phyloP scores from a whole-genome alignment of 345 rosid genomes.

The Abelmoschus esculentus region DNA sequence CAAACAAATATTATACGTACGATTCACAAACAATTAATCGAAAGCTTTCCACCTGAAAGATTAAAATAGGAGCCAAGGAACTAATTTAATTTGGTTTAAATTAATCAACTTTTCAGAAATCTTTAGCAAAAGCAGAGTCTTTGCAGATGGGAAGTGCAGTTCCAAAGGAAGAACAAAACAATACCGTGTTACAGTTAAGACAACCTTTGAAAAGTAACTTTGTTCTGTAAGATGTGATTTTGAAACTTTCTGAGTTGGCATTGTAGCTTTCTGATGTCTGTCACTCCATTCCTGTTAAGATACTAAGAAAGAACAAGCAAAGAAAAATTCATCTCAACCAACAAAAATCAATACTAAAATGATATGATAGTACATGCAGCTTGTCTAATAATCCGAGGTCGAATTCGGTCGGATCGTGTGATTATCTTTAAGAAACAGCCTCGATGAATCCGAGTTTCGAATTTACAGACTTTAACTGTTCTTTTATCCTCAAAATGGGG shows the following conservation, averaged over 20 bases:
- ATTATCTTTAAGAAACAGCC: background rate
- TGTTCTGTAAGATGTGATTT: slow-evolving; percentile 12
- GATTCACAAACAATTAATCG: too few relatives aligned
- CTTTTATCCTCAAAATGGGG: too few relatives aligned
- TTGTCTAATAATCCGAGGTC: background rate
- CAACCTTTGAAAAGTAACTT: background rate
- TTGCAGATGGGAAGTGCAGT: background rate
- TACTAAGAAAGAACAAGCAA: background rate
- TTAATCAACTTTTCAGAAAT: background rate
- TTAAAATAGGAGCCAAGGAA: background rate
- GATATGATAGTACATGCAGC: background rate
- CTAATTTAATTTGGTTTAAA: background rate
- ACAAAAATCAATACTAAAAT: background rate
- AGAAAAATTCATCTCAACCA: background rate
- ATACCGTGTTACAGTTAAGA: slow-evolving; percentile 9
- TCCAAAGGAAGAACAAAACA: background rate
- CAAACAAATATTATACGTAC: too few relatives aligned
- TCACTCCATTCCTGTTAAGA: slow-evolving; percentile 13
- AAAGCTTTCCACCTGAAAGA: background rate
- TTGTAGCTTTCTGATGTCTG: slow-evolving; percentile 34
- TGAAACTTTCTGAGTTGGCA: slow-evolving; percentile 44
- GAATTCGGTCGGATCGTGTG: background rate
- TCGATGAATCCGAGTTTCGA: too few relatives aligned
- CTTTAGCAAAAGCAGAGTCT: background rate
- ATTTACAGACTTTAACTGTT: too few relatives aligned